Conservation (phyloP, 805 yeast genomes). For the Dipodascus albidus region DNA sequence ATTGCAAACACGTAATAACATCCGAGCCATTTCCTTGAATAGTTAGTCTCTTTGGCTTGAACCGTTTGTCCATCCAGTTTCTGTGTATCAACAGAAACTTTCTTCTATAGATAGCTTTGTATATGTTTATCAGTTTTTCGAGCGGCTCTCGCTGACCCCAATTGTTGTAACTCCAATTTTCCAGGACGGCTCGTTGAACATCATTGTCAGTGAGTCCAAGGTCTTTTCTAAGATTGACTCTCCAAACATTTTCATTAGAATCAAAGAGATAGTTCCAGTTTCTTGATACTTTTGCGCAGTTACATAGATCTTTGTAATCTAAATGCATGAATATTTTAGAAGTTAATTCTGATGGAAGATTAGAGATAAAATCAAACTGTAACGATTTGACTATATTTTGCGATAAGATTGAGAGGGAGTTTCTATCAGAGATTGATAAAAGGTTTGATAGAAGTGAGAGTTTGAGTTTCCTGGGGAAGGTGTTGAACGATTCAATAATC, state of each 20-base stretch:
- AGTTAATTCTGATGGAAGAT: constrained; percentile 67
- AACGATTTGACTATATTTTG: constrained; percentile 42
- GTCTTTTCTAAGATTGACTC: constrained; percentile 49
- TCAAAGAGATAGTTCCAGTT: constrained; percentile 61
- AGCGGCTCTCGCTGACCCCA: constrained; percentile 21
- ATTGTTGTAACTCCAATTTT: constrained; percentile 24
- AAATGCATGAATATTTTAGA: constrained; percentile 52
- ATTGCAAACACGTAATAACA: constrained; percentile 92
- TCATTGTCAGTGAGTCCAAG: constrained; percentile 41
- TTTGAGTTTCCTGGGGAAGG: constrained; percentile 34
- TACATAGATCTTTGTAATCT: constrained; percentile 50
- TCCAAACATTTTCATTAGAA: constrained; percentile 59
- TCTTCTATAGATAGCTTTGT: constrained; percentile 50
- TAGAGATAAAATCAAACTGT: constrained; percentile 58
- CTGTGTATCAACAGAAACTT: constrained; percentile 38
- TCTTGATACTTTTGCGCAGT: constrained; percentile 51
- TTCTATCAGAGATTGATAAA: constrained; percentile 46
- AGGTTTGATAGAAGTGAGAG: constrained; percentile 42
- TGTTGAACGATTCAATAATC: constrained; percentile 23
- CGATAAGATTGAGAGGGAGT: constrained; percentile 49
- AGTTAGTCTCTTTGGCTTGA: constrained; percentile 54
- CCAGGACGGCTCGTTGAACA: constrained; percentile 25
- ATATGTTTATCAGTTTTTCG: constrained; percentile 23
- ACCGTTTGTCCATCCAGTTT: constrained; percentile 74
- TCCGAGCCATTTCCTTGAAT: constrained; percentile 61